Evolutionary conservation across 2,329 filamentous ascomycete genomes (phyloP).

Genomic region (Claviceps maximensis): DNA sequence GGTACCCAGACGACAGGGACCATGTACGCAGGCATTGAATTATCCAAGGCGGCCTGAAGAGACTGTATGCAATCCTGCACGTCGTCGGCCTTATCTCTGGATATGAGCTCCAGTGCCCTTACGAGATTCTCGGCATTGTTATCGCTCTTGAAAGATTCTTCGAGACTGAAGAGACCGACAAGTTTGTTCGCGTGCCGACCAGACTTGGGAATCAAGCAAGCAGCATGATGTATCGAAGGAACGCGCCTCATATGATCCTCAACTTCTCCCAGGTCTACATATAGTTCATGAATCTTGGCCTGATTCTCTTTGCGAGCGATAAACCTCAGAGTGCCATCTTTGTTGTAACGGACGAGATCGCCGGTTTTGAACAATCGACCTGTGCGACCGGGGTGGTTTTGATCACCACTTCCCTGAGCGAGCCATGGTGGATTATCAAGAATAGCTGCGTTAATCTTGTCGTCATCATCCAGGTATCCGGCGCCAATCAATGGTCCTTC

Average conservation of each 20-base stretch:
- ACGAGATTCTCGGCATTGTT: neutral
- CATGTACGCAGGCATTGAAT: neutral
- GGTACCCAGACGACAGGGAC: neutral
- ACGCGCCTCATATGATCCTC: constrained; percentile 7
- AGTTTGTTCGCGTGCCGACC: constrained; percentile 4
- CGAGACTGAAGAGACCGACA: constrained; percentile 6
- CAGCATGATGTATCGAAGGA: neutral
- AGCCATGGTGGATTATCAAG: constrained; percentile 7
- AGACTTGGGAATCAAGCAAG: constrained; percentile 1
- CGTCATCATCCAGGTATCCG: constrained; percentile 12
- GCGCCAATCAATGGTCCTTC: constrained; percentile 14
- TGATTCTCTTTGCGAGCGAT: constrained; percentile 40
- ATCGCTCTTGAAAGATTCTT: neutral
- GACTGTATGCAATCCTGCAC: neutral
- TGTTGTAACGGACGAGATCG: constrained; percentile 14
- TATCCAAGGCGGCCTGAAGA: neutral
- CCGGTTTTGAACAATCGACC: constrained; percentile 12
- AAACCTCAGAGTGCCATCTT: constrained; percentile 24
- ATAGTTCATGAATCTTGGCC: constrained; percentile 41
- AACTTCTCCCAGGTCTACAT: constrained; percentile 29
- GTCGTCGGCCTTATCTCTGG: neutral
- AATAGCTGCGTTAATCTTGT: constrained; percentile 4
- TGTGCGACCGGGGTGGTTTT: neutral
- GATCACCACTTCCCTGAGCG: constrained; percentile 2
- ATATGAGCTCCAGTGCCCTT: neutral